Percentiles rank a stretch among this genome's conserved stretches.
These are phyloP conservation scores for Syzygium aromaticum DNA, from an alignment of 345 rosid genomes.

Conservation along the genomic window DNA sequence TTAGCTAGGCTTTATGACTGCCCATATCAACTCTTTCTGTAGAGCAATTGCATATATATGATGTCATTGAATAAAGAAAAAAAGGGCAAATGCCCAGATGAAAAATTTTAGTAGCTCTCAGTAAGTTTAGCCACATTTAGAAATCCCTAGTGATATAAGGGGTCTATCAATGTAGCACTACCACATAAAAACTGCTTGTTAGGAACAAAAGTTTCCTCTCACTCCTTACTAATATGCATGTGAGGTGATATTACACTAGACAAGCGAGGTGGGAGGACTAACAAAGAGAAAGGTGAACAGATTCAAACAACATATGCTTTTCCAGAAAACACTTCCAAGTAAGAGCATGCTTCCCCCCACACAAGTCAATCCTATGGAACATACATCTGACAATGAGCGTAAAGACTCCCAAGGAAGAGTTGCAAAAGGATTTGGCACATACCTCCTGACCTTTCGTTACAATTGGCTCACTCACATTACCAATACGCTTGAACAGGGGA, in stretches of 20 bases:
- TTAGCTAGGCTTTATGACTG: neutral
- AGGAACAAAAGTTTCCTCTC: neutral
- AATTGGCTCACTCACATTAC: slow-evolving; percentile 80
- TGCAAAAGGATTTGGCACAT: neutral
- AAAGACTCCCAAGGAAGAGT: neutral
- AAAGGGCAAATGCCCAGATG: neutral
- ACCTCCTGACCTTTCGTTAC: slow-evolving; percentile 92
- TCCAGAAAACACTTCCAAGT: neutral
- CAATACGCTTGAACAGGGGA: slow-evolving; percentile 57
- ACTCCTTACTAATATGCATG: neutral
- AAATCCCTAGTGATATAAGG: neutral
- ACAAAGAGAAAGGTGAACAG: neutral
- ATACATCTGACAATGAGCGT: neutral
- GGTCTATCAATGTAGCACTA: neutral
- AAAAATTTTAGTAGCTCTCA: neutral
- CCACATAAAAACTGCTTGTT: neutral
- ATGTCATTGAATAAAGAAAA: neutral
- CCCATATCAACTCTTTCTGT: neutral
- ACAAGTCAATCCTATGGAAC: neutral
- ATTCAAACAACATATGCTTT: neutral
- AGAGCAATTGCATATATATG: neutral
- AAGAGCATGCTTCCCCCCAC: neutral
- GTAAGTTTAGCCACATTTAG: neutral
- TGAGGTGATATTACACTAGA: neutral
- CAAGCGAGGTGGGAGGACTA: neutral